phyloP scores from a whole-genome alignment of 1,139 yeast genomes.

The Yamadazyma atlantica region DNA sequence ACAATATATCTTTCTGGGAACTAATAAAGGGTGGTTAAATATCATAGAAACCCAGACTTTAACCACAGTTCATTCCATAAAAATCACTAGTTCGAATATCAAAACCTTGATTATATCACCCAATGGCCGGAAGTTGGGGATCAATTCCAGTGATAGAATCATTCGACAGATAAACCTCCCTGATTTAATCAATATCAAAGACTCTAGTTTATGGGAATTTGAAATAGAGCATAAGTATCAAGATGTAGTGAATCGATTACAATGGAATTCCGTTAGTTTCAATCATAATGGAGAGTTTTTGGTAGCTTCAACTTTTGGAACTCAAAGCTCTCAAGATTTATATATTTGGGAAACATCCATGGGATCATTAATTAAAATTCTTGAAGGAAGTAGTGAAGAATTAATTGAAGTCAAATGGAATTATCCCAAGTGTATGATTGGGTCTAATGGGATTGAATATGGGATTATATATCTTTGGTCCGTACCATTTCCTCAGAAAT shows the following conservation, averaged over 20 bases:
- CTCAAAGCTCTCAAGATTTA: constrained; percentile 76
- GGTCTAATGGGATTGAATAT: constrained; percentile 86
- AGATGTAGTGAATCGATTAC: constrained; percentile 84
- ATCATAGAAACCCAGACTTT: constrained; percentile 36
- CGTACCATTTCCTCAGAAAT: constrained; percentile 80
- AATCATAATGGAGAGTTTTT: constrained; percentile 81
- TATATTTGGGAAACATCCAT: constrained; percentile 91
- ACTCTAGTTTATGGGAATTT: constrained; percentile 49
- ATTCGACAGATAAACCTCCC: constrained; percentile 69
- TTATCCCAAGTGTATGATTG: constrained; percentile 67
- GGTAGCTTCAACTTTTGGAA: constrained; percentile 83
- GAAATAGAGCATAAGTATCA: constrained; percentile 82
- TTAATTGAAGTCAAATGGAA: constrained; percentile 87
- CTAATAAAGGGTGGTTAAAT: constrained; percentile 76
- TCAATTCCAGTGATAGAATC: constrained; percentile 81
- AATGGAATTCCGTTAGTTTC: constrained; percentile 83
- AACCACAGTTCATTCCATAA: constrained; percentile 46
- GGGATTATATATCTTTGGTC: constrained; percentile 87
- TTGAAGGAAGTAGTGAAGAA: constrained; percentile 91
- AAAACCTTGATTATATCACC: constrained; percentile 67
- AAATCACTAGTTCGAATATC: constrained; percentile 67
- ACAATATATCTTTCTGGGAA: constrained; percentile 64
- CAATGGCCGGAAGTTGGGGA: constrained; percentile 67
- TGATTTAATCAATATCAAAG: constrained; percentile 35
- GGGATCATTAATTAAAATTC: constrained; percentile 84